Conservation (phyloP, 805 yeast species). For the Candida wancherniae region DNA sequence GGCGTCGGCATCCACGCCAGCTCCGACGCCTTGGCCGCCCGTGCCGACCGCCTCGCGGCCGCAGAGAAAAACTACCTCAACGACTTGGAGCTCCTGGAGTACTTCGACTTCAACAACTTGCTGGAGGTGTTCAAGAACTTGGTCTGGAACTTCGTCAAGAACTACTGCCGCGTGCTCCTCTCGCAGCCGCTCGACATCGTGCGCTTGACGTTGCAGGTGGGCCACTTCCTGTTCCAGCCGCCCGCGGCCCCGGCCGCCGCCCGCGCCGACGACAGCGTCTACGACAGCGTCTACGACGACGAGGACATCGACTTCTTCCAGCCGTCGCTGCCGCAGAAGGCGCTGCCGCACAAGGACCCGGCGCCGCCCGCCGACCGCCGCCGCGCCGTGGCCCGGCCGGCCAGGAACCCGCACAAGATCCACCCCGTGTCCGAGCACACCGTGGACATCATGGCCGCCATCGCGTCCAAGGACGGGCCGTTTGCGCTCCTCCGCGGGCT, state of each 20-base stretch:
- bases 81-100: slow-evolving; percentile 63
- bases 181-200: slow-evolving; percentile 89
- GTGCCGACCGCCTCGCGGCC: slow-evolving; percentile 4
- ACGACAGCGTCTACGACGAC: slow-evolving; percentile 14
- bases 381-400: background rate
- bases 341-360: slow-evolving; percentile 5
- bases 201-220: slow-evolving; percentile 74
- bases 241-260: background rate
- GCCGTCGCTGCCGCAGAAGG: slow-evolving; percentile 6
- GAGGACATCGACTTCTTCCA: slow-evolving; percentile 37
- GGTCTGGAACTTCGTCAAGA: slow-evolving; percentile 56
- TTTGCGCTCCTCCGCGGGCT: slow-evolving; percentile 69
- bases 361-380: background rate
- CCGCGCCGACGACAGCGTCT: too few species aligned
- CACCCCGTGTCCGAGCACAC: slow-evolving; percentile 60
- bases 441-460: slow-evolving; percentile 58
- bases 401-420: slow-evolving; percentile 27
- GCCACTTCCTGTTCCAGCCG: slow-evolving; percentile 43
- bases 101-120: slow-evolving; percentile 55
- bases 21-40: slow-evolving; percentile 1
- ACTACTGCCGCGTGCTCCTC: slow-evolving; percentile 62
- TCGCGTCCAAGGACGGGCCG: slow-evolving; percentile 65
- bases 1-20: slow-evolving; percentile 9
- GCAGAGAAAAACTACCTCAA: slow-evolving; percentile 41
- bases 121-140: slow-evolving; percentile 54